Evolutionary conservation across 345 rosid genomes (phyloP).

Genomic region (Eucalyptus globulus): DNA sequence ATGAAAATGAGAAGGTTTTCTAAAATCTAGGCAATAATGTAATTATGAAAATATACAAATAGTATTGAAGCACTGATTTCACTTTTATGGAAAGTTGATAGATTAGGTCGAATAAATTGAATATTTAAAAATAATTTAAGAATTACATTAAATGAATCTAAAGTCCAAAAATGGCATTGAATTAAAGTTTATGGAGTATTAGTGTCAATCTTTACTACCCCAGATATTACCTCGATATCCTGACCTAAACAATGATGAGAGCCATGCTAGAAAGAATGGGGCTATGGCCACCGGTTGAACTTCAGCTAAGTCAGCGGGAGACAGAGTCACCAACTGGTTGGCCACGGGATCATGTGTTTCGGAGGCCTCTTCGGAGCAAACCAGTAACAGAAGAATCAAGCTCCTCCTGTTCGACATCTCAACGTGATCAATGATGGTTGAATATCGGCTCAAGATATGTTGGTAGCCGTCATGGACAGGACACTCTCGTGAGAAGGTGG

Average conservation of each 20-base stretch:
- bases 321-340: not conserved
- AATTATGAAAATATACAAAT: not conserved
- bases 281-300: not conserved
- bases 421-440: not conserved
- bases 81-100: not conserved
- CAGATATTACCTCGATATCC: not conserved
- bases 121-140: not conserved
- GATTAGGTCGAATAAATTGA: accelerated
- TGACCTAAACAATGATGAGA: not conserved
- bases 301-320: not conserved
- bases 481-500: not conserved
- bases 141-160: not conserved
- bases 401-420: not conserved
- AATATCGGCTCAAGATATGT: not conserved
- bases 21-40: not conserved
- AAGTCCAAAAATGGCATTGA: not conserved
- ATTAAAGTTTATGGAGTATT: not conserved
- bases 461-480: not conserved
- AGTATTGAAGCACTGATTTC: accelerated
- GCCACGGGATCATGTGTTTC: not conserved
- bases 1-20: not conserved
- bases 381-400: not conserved
- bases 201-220: not conserved
- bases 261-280: not conserved
- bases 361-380: not conserved